A percentile compares a stretch with the other conserved stretches of the same genome.
Conservation (phyloP, 768 basidiomycete genomes). For the Amanita jacksonii region DNA sequence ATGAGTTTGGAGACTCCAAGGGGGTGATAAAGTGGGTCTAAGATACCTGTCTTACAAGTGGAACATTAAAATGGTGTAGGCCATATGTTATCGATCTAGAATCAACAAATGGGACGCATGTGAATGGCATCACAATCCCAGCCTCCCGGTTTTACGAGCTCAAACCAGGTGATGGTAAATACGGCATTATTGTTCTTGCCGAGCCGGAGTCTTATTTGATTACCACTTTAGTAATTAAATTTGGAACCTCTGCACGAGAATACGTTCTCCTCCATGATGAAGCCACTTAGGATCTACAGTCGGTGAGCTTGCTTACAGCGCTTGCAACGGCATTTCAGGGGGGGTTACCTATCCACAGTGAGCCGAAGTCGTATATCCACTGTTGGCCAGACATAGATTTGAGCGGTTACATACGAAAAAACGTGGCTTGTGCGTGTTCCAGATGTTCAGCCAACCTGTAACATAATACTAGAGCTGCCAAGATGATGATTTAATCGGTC, state of each 20-base stretch:
- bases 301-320: too few relatives aligned
- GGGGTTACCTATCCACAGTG: too few relatives aligned
- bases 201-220: constrained; percentile 3
- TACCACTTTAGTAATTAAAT: constrained; percentile 60
- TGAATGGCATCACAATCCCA: constrained; percentile 83
- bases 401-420: too few relatives aligned
- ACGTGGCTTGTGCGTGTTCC: constrained; percentile 1
- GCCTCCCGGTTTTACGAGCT: constrained; percentile 82
- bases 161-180: constrained; percentile 72
- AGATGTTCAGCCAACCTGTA: not conserved
- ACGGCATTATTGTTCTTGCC: constrained; percentile 17
- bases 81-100: constrained; percentile 97
- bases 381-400: too few relatives aligned
- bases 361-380: too few relatives aligned
- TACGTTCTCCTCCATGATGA: constrained; percentile 85
- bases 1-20: constrained; percentile 78
- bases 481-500: constrained; percentile 1
- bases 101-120: constrained; percentile 93
- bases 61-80: constrained; percentile 28
- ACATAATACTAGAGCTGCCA: not conserved
- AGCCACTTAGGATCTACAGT: constrained; percentile 25
- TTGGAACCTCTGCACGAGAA: constrained; percentile 71
- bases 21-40: constrained; percentile 70
- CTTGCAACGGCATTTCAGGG: too few relatives aligned
- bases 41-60: constrained; percentile 9